Evolutionary conservation across 2,329 filamentous ascomycete genomes (phyloP).

Genomic region (Hortaea sp.): DNA sequence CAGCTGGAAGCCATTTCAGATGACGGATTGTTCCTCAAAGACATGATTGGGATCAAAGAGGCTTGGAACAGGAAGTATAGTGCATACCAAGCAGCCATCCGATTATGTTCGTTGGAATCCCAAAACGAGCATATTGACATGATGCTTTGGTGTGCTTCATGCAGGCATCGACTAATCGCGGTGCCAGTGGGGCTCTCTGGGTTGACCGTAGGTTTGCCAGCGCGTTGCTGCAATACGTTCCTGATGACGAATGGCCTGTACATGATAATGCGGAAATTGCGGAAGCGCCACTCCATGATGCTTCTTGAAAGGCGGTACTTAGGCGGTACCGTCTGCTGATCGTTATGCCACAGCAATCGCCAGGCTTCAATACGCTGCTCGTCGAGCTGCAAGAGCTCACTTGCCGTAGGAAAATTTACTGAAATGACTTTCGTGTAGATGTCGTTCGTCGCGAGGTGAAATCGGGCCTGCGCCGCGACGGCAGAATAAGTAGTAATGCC

Average conservation of each 20-base stretch:
- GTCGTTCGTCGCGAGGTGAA: constrained; percentile 35
- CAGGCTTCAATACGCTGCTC: constrained; percentile 31
- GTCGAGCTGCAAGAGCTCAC: constrained; percentile 34
- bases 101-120: constrained; percentile 27
- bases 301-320: constrained; percentile 32
- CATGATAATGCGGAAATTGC: constrained; percentile 40
- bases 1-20: constrained; percentile 30
- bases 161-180: constrained; percentile 31
- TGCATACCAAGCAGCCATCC: constrained; percentile 37
- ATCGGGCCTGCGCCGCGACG: constrained; percentile 35
- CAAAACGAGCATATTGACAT: constrained; percentile 31
- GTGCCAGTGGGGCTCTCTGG: constrained; percentile 8
- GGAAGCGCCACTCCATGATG: constrained; percentile 35
- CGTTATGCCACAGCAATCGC: constrained; percentile 28
- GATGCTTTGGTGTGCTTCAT: constrained; percentile 34
- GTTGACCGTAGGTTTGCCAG: constrained; percentile 6
- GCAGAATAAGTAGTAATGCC: constrained; percentile 35
- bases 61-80: constrained; percentile 43
- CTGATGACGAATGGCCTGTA: constrained; percentile 39
- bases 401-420: constrained; percentile 32
- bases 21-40: constrained; percentile 34
- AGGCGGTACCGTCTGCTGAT: constrained; percentile 22
- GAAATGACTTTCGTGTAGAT: constrained; percentile 40
- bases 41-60: constrained; percentile 39
- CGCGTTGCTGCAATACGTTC: constrained; percentile 20